A percentile compares a stretch with the other conserved stretches of the same genome.
These are phyloP conservation scores for Sarcodon sp. DNA, from an alignment of 768 basidiomycete species.

Conservation along the genomic window DNA sequence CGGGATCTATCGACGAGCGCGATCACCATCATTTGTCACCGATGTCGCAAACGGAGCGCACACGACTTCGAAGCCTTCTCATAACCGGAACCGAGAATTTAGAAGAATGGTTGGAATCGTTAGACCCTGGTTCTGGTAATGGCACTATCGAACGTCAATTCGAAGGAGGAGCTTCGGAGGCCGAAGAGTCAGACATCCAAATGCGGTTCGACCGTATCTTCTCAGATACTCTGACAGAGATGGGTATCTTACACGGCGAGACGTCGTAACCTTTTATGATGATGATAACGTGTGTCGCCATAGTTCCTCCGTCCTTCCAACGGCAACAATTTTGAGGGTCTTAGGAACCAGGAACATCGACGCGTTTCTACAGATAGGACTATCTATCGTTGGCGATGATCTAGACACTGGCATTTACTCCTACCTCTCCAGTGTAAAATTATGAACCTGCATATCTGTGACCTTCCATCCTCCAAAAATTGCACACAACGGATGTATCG, in stretches of 20 bases:
- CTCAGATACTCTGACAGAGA: slow-evolving; percentile 41
- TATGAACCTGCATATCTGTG: no score
- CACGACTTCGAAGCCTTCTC: slow-evolving; percentile 56
- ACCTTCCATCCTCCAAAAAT: no score
- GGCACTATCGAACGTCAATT: slow-evolving; percentile 7
- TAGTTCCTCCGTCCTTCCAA: no score
- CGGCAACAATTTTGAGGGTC: no score
- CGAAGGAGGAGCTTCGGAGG: slow-evolving; percentile 8
- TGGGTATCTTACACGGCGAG: slow-evolving; percentile 32
- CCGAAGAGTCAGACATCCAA: slow-evolving; percentile 26
- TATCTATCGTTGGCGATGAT: no score
- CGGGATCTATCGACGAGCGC: slow-evolving; percentile 18
- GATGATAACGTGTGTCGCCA: no score
- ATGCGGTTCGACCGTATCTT: slow-evolving; percentile 51
- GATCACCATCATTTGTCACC: slow-evolving; percentile 8
- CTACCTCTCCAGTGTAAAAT: no score
- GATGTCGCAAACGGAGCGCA: slow-evolving; percentile 60
- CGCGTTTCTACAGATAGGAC: no score
- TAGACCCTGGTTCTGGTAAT: not conserved
- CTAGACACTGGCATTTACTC: no score
- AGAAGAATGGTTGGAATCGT: slow-evolving; percentile 53
- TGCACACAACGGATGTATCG: no score
- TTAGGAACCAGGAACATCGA: no score
- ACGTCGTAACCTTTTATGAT: not conserved
- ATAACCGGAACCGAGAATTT: slow-evolving; percentile 42